phyloP scores from a whole-genome alignment of 1,139 yeast genomes.

The Blastobotrys malaysiensis region DNA sequence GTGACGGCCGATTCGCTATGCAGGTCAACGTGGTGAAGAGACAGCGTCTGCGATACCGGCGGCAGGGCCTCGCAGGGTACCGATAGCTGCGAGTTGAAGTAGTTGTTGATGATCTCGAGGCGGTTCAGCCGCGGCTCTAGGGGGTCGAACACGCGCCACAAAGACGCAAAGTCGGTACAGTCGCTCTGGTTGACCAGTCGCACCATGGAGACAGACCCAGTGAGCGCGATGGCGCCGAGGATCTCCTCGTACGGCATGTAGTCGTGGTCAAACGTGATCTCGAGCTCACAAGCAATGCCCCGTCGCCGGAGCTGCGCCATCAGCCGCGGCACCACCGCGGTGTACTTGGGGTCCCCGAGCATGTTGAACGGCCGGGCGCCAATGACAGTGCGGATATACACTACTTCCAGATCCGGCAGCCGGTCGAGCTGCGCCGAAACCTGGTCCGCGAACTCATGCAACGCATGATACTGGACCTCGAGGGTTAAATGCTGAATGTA shows the following conservation, averaged over 20 bases:
- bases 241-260: background rate
- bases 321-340: background rate
- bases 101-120: constrained; percentile 1
- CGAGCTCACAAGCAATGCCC: background rate
- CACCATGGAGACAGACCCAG: background rate
- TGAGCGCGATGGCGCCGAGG: background rate
- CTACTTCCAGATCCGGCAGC: background rate
- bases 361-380: background rate
- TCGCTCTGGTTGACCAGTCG: background rate
- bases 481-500: background rate
- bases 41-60: background rate
- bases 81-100: constrained; percentile 1
- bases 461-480: background rate
- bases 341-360: background rate
- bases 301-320: background rate
- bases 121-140: background rate
- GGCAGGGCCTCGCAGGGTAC: background rate
- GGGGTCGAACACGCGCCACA: background rate
- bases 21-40: background rate
- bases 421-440: background rate
- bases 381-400: background rate
- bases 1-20: background rate
- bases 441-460: background rate
- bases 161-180: background rate
- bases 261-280: background rate